Percentiles rank a stretch among this genome's conserved stretches.
These are phyloP conservation scores for Paramecium sonneborni DNA, from an alignment of 73 alveolate species.

Conservation along the genomic window DNA sequence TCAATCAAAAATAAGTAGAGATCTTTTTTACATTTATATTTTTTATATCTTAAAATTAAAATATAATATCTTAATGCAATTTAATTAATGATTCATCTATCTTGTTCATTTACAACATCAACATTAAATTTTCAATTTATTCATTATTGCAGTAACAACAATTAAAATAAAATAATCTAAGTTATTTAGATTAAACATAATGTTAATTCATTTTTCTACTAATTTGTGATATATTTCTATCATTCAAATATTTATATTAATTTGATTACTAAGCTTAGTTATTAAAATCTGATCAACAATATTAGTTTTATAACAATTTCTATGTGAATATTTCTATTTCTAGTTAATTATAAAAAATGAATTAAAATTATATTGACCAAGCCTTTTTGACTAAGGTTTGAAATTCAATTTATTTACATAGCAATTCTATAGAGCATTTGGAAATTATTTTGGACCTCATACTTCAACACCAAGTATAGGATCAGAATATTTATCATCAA, in stretches of 20 bases:
- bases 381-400: not conserved
- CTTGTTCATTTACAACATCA: not conserved
- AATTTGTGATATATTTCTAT: too few relatives aligned
- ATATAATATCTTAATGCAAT: not conserved
- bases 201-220: too few relatives aligned
- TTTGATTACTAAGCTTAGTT: not conserved
- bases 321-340: not conserved
- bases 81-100: not conserved
- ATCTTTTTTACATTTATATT: not conserved
- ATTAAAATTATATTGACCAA: conserved; percentile 2
- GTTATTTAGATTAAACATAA: too few relatives aligned
- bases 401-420: not conserved
- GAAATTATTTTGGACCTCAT: not conserved
- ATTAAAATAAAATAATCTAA: not conserved
- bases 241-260: not conserved
- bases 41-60: not conserved
- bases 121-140: too few relatives aligned
- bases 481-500: conserved; percentile 15
- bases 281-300: not conserved
- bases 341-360: not conserved
- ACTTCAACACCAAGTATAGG: not conserved
- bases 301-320: not conserved
- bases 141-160: not conserved
- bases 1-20: not conserved
- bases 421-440: conserved; percentile 25